Base-by-base conservation (phyloP, 2,329 filamentous ascomycete genomes). In the Alternaria arborescens region DNA sequence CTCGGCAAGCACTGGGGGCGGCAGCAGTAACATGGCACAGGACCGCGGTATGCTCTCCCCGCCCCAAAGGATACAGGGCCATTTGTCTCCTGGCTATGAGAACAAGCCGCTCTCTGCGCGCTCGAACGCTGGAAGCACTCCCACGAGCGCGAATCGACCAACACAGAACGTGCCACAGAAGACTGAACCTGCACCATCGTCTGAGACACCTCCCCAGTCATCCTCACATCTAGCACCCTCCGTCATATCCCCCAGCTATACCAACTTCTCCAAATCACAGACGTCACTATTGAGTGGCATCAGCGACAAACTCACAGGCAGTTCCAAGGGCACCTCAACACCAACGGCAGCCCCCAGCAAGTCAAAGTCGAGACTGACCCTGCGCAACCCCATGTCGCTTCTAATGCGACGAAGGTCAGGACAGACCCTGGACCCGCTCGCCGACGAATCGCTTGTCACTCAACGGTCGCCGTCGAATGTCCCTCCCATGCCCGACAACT, bases 351-450 rank as follows among this genome's bases (percentile, higher is more conserved):
- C 70, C 4, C 62, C 72, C 22, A 60, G 60, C 44, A 79, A 79
- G 67, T 64, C 79, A 30, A 86, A 85, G 70, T 82, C 83, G 42
- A 82, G 83, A 72, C 75, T 86, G 43, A 86, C 85, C 66, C 77
- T 88, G 24, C 77, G 87, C 41, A 89, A 89, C 67, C 87, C 87
- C 10, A 87, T 89, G 83, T 83, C 85, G 6, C 78, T 89, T 14
- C 77, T 89, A 47, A 84, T 86, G 65, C 81, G 86, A 24, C 81
- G 87, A 47, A 81, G 86, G 58, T 87, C 86, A 16, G 84, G 81
- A 11, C 85, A 86, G 64, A 75, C 82, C 1, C 68, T 83, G 16
- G 81, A 81, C 32, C 72, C 76, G 30, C 71, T 80, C 2, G 76
- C 81, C 12, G 85, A 87, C 32, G 84, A 87, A 44, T 77, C 82